phyloP scores from a whole-genome alignment of 2,329 filamentous ascomycete species.

The Beauveria rudraprayagi region DNA sequence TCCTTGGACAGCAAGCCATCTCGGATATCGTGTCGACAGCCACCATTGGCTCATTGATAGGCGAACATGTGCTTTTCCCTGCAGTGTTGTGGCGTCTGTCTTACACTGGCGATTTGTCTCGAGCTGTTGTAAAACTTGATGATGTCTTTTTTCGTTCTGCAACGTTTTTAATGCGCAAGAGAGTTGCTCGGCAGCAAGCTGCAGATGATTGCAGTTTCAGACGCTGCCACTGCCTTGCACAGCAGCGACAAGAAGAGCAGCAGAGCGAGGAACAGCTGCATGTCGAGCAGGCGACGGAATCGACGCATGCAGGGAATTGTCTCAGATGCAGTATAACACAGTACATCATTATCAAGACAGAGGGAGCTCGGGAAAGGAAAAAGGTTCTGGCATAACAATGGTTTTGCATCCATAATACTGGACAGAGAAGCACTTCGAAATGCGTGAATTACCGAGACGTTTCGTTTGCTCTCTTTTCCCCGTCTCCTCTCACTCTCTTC shows the following conservation, averaged over 20 bases:
- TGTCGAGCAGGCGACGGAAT: neutral
- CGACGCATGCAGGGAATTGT: conserved; percentile 7
- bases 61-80: neutral
- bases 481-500: neutral
- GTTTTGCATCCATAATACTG: too few species aligned
- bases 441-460: neutral
- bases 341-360: neutral
- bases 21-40: neutral
- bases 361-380: neutral
- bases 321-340: conserved; percentile 1
- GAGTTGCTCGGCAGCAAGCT: neutral
- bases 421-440: too few species aligned
- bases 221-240: neutral
- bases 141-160: neutral
- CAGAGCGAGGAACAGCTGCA: neutral
- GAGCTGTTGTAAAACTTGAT: neutral
- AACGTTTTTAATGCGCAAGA: neutral
- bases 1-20: neutral
- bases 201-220: conserved; percentile 3
- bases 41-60: neutral
- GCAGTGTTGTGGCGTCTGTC: neutral
- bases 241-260: neutral
- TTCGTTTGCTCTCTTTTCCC: neutral
- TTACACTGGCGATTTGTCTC: neutral
- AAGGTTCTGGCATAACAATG: too few species aligned